Conservation (phyloP, 371 early-diverging fungal species). For the Batrachochytrium dendrobatidis region DNA sequence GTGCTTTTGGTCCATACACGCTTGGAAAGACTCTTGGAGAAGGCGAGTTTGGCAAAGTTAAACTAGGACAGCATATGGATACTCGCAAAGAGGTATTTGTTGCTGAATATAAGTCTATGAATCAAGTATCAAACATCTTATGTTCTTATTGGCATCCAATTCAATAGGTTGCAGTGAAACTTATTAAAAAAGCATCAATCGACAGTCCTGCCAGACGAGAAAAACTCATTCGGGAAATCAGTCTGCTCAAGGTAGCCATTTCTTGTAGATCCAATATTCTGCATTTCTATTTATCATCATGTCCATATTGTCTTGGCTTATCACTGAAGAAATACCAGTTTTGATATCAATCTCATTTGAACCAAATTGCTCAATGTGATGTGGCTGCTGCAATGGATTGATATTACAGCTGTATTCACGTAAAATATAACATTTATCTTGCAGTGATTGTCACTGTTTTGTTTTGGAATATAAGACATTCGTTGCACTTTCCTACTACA, state of each 20-base stretch:
- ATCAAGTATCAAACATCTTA: background rate
- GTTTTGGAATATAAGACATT: too few species aligned
- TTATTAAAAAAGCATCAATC: constrained; percentile 53
- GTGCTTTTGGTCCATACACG: constrained; percentile 33
- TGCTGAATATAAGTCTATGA: background rate
- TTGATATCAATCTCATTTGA: too few species aligned
- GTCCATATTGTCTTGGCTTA: too few species aligned
- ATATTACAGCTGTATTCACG: too few species aligned
- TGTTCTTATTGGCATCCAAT: background rate
- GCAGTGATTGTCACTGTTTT: too few species aligned
- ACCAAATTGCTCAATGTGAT: too few species aligned
- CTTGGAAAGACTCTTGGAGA: constrained; percentile 36
- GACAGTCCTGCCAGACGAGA: constrained; percentile 41
- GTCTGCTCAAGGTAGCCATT: constrained; percentile 53
- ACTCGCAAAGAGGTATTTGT: constrained; percentile 25
- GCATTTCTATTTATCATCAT: too few species aligned
- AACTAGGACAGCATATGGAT: constrained; percentile 32
- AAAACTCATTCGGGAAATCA: constrained; percentile 68
- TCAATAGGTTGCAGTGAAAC: constrained; percentile 56
- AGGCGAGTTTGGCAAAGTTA: constrained; percentile 48
- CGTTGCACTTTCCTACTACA: too few species aligned
- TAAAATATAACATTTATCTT: too few species aligned
- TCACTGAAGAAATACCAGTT: too few species aligned
- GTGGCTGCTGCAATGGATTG: too few species aligned
- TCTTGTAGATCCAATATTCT: too few species aligned